phyloP scores from a whole-genome alignment of 306 rosid species.

The Castanospermum australe region DNA sequence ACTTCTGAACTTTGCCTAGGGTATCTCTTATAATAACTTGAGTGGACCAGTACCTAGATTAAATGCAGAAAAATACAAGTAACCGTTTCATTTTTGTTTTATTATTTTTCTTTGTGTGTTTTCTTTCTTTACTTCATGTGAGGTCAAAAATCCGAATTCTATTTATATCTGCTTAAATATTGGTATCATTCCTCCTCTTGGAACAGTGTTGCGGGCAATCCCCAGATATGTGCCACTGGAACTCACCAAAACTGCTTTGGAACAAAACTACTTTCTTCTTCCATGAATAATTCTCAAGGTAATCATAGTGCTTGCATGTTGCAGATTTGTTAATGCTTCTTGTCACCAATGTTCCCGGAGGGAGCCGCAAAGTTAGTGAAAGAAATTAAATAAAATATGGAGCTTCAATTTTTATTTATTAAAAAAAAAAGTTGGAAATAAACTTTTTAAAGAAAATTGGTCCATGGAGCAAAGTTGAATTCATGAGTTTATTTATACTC shows the following conservation, averaged over 20 bases:
- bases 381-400: too few relatives aligned
- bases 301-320: conserved; percentile 37
- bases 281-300: conserved; percentile 61
- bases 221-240: conserved; percentile 72
- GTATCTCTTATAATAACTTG: conserved; percentile 80
- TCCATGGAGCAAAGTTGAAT: too few relatives aligned
- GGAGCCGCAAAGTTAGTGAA: too few relatives aligned
- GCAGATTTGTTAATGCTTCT: neutral
- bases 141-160: neutral
- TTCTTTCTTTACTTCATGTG: neutral
- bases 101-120: neutral
- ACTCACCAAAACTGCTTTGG: conserved; percentile 56
- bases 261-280: conserved; percentile 39
- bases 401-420: too few relatives aligned
- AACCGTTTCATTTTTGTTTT: conserved; percentile 16
- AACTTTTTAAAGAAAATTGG: too few relatives aligned
- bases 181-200: conserved; percentile 27
- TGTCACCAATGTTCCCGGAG: too few relatives aligned
- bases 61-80: conserved; percentile 79
- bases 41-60: conserved; percentile 79
- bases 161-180: neutral
- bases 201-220: conserved; percentile 76
- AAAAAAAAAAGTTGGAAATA: too few relatives aligned
- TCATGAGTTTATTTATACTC: too few relatives aligned
- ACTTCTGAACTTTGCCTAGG: conserved; percentile 44